Conservation (phyloP, 306 rosid genomes). For the Cyamopsis tetragonoloba region DNA sequence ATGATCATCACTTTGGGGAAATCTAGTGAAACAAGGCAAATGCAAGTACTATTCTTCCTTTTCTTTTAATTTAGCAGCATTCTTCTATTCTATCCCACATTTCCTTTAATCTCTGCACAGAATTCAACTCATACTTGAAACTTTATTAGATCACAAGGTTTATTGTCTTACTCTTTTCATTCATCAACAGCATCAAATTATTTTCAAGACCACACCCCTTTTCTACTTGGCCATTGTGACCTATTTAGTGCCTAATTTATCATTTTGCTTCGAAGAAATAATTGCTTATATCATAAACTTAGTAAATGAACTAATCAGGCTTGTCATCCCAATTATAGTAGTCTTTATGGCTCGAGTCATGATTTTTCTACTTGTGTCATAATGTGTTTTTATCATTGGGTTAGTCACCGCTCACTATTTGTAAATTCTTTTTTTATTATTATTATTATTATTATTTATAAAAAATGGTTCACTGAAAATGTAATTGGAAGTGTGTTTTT, state of each 20-base stretch:
- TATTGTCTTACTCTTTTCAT: background rate
- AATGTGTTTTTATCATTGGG: background rate
- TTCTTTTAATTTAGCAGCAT: too few relatives aligned
- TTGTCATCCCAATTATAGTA: too few relatives aligned
- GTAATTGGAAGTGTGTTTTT: background rate
- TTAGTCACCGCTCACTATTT: background rate
- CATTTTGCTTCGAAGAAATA: too few relatives aligned
- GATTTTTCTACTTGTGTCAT: background rate
- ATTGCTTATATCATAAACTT: too few relatives aligned
- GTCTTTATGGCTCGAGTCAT: too few relatives aligned
- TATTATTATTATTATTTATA: too few relatives aligned
- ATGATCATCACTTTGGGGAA: constrained; percentile 2
- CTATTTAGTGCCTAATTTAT: too few relatives aligned
- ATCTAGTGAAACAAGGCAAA: background rate
- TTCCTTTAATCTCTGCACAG: background rate
- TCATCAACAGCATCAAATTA: background rate
- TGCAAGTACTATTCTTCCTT: background rate
- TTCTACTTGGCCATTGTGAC: background rate
- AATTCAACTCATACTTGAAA: background rate
- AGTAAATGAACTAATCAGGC: too few relatives aligned
- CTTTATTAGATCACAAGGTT: background rate
- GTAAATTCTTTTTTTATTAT: background rate
- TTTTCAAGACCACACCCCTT: background rate
- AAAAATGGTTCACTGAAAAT: background rate
- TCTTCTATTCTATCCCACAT: too few relatives aligned